Evolutionary conservation across 2,329 filamentous ascomycete genomes (phyloP).

Genomic region (Mycosphaerella arachidis): DNA sequence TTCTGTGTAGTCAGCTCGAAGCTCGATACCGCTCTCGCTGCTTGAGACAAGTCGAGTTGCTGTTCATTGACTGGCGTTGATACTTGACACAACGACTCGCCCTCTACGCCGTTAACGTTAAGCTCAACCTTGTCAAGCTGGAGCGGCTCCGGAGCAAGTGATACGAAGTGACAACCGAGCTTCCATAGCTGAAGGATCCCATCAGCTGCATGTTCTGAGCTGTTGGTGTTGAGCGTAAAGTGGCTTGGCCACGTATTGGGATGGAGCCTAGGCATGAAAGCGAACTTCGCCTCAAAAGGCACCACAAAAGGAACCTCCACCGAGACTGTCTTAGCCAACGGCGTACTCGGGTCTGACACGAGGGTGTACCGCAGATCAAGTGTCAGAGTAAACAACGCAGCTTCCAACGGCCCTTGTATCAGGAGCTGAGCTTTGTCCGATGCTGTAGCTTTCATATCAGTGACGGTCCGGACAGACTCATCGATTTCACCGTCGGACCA

Average conservation of each 20-base stretch:
- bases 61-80: conserved; percentile 10
- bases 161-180: conserved; percentile 65
- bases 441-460: conserved; percentile 10
- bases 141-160: conserved; percentile 65
- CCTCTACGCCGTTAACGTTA: conserved; percentile 55
- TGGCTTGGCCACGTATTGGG: conserved; percentile 79
- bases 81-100: conserved; percentile 56
- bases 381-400: conserved; percentile 62
- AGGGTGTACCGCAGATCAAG: conserved; percentile 75
- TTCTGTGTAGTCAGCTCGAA: conserved; percentile 65
- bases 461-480: conserved; percentile 7
- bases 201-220: conserved; percentile 29
- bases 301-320: conserved; percentile 69
- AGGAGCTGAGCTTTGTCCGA: conserved; percentile 13
- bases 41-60: conserved; percentile 13
- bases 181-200: conserved; percentile 80
- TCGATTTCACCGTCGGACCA: conserved; percentile 31
- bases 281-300: conserved; percentile 89
- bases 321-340: conserved; percentile 67
- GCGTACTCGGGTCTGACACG: conserved; percentile 71
- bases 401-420: conserved; percentile 39
- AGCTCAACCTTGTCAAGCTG: conserved; percentile 62
- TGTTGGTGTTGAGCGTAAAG: conserved; percentile 52
- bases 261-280: conserved; percentile 75
- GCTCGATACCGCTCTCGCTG: conserved; percentile 9